A percentile compares a stretch with the other conserved stretches of the same genome.
Conservation (phyloP, 805 yeast species). For the Metschnikowia santaceciliae region DNA sequence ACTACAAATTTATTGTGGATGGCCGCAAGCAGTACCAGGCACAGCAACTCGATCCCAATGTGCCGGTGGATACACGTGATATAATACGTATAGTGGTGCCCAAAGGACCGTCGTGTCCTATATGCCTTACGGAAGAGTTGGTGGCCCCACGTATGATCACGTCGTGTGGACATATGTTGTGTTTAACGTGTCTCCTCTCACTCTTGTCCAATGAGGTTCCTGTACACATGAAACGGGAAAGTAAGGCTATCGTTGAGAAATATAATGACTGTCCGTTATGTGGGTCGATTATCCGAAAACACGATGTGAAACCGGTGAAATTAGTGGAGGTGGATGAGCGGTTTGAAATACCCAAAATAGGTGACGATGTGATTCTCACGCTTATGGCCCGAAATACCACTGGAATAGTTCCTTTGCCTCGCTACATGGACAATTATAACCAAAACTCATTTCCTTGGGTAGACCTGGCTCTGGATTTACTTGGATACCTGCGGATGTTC, state of each 20-base stretch:
- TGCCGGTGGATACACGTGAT: constrained; percentile 57
- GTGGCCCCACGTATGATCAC: constrained; percentile 90
- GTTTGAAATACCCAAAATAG: constrained; percentile 54
- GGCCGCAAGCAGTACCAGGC: constrained; percentile 49
- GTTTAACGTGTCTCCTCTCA: constrained; percentile 75
- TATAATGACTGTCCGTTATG: constrained; percentile 81
- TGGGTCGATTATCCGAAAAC: constrained; percentile 47
- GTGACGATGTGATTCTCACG: constrained; percentile 54
- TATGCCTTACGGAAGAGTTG: constrained; percentile 79
- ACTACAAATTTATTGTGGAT: constrained; percentile 80
- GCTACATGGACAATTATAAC: constrained; percentile 30
- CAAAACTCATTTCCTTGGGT: constrained; percentile 53
- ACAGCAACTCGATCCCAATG: constrained; percentile 70
- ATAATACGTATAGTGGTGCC: constrained; percentile 75
- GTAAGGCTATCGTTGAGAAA: constrained; percentile 38
- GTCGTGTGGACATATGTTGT: constrained; percentile 89
- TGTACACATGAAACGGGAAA: constrained; percentile 32
- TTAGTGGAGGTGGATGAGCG: constrained; percentile 46
- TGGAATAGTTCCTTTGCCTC: constrained; percentile 48
- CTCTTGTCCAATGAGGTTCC: constrained; percentile 57
- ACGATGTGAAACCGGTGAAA: constrained; percentile 64
- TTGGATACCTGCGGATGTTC: constrained; percentile 60
- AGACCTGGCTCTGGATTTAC: constrained; percentile 23
- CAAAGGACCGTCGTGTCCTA: constrained; percentile 80
- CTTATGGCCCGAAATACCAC: constrained; percentile 52